Conservation (phyloP, 805 yeast species). For the Monosporozyma aquatica region DNA sequence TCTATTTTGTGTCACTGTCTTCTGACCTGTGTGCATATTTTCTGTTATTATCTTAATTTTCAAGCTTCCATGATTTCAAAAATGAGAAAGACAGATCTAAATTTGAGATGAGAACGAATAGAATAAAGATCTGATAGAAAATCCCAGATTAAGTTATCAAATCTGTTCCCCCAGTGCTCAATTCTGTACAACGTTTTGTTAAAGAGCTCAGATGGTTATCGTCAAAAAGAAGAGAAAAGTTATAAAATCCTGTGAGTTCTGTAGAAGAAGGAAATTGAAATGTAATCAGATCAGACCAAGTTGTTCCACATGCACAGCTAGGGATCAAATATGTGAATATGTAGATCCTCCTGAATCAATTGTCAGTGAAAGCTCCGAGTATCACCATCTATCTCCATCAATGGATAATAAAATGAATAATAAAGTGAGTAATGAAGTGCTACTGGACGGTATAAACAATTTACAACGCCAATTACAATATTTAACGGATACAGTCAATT, state of each 20-base stretch:
- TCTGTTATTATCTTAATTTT: no score
- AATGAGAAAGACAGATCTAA: no score
- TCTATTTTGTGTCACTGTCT: no score
- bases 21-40: no score
- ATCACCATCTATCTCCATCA: background rate
- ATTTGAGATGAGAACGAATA: no score
- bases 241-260: constrained; percentile 22
- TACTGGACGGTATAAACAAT: background rate
- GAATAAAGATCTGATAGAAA: no score
- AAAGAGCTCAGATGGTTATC: background rate
- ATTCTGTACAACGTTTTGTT: no score
- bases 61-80: no score
- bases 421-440: background rate
- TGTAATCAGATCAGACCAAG: constrained; percentile 24
- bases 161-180: no score
- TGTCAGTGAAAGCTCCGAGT: no score
- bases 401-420: background rate
- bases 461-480: background rate
- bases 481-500: background rate
- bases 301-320: constrained; percentile 21
- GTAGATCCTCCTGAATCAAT: background rate
- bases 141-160: no score
- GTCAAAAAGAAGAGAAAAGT: constrained; percentile 13
- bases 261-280: constrained; percentile 23
- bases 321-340: constrained; percentile 4